Percentiles rank a stretch among this genome's conserved stretches.
Conservation (phyloP, 2,329 filamentous ascomycete genomes). For the Aspergillus luchuensis region DNA sequence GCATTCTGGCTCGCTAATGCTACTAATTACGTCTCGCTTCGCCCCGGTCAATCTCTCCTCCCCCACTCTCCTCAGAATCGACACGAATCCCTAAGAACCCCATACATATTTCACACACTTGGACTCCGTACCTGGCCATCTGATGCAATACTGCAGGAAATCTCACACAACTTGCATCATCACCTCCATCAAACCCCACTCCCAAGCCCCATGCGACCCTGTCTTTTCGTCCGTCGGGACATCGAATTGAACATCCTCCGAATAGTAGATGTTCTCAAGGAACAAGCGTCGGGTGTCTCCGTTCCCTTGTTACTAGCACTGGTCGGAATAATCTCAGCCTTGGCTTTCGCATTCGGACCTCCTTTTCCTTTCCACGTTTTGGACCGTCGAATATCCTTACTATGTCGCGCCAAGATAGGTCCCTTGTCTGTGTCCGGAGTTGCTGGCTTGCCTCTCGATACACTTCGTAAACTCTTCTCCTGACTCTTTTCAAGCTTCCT, state of each 20-base stretch:
- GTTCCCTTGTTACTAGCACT: conserved; percentile 7
- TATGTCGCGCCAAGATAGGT: not conserved
- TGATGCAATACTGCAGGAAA: conserved; percentile 15
- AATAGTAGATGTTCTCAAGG: conserved; percentile 17
- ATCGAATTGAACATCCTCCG: conserved; percentile 26
- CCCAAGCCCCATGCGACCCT: conserved; percentile 12
- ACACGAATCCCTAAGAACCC: conserved; percentile 14
- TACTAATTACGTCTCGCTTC: conserved; percentile 22
- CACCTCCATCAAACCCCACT: conserved; percentile 22
- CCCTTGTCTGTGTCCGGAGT: conserved; percentile 11
- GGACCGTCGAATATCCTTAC: conserved; percentile 10
- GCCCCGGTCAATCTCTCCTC: conserved; percentile 12
- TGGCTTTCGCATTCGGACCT: conserved; percentile 6
- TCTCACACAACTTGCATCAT: conserved; percentile 16
- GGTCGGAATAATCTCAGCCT: not conserved
- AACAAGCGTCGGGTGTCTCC: conserved; percentile 4
- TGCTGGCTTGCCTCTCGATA: conserved; percentile 2
- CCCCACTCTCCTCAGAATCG: conserved; percentile 12
- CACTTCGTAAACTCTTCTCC: not conserved
- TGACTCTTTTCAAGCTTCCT: not conserved
- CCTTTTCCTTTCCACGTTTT: conserved; percentile 14
- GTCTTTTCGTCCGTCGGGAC: conserved; percentile 19
- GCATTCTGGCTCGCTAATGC: conserved; percentile 2
- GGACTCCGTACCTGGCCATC: not conserved
- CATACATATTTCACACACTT: not conserved